Evolutionary conservation across 192 early-diverging fungal genomes (phyloP), one percentile per base, ranked within the genome.

Genomic region (Rhizoclosmatium sp.): DNA sequence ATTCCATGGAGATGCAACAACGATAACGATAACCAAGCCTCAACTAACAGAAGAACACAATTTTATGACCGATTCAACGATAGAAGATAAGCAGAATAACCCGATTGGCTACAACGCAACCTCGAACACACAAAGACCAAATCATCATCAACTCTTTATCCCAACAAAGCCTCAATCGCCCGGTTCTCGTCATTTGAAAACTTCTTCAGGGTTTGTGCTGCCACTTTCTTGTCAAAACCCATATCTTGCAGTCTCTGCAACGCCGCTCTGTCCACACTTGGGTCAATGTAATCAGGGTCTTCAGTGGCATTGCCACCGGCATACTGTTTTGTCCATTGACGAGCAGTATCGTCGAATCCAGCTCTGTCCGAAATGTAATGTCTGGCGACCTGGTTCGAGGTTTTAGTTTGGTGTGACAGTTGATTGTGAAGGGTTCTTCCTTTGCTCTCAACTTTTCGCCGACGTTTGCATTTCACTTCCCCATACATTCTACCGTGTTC

Each of bases 141-240:
- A 45, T 16, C 16, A 14, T 71, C 47, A 60, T 40, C 16, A 59
- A 31, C 42, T 67, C 54, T 72, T 31, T 47, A 76, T 56, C 75
- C 75, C 71, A 88, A 59, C 23, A 88, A 47, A 4, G 81, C 78
- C 65, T 89, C 88, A 39, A 88, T 74, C n/a, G 88, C 88, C 68
- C 78, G 67, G n/a, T 74, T 71, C 70, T 87, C 88, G 60, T 87
- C 75, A 16, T 80, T 81, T 47, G 76, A 76, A 64, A 45, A 51
- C 70, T 84, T 76, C 47, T 71, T 64, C 51, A 90, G 65, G 7
- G 86, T 85, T 14, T 73, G 40, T 1, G 82, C 78, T 9, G 88
- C 86, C 47, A 78, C n/a, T 16, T 61, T 78, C 54, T 84, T 79
- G 23, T 83, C 85, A 68, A 90, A 90, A 3, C 89, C 89, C 89